Percentiles rank a stretch among this genome's conserved stretches.
Conservation (phyloP, 345 rosid species). For the Boechera stricta region DNA sequence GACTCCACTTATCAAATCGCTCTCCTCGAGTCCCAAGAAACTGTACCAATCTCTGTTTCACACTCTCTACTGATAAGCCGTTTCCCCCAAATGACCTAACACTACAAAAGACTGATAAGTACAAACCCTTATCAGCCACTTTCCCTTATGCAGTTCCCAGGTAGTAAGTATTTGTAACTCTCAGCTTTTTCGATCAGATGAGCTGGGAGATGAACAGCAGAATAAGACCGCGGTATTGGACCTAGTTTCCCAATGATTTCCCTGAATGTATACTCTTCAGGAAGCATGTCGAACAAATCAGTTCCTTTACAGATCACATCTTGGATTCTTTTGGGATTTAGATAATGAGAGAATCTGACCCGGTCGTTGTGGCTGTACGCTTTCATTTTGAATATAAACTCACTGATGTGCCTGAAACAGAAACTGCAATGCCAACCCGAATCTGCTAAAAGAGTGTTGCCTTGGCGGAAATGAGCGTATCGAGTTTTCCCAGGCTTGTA, state of each 20-base stretch:
- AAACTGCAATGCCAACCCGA: conserved; percentile 99
- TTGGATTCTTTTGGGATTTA: conserved; percentile 80
- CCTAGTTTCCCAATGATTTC: conserved; percentile 94
- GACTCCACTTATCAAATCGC: conserved; percentile 41
- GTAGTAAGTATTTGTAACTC: conserved; percentile 74
- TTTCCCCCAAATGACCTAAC: conserved; percentile 24
- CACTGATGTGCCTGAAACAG: conserved; percentile 77
- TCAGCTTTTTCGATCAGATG: conserved; percentile 72
- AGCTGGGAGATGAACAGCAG: conserved; percentile 85
- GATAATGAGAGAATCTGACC: conserved; percentile 83
- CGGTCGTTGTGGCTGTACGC: conserved; percentile 94
- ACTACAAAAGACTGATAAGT: conserved; percentile 38
- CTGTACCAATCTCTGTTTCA: conserved; percentile 42
- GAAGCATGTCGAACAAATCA: conserved; percentile 88
- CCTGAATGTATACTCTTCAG: conserved; percentile 89
- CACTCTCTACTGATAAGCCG: conserved; percentile 33
- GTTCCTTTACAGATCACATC: conserved; percentile 83
- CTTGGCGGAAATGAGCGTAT: conserved; percentile 87
- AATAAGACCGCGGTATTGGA: conserved; percentile 70
- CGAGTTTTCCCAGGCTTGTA: conserved; percentile 67
- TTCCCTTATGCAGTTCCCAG: conserved; percentile 86
- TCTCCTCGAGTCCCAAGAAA: conserved; percentile 30
- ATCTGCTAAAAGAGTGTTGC: conserved; percentile 69
- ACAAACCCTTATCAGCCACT: conserved; percentile 57
- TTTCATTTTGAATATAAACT: conserved; percentile 92